Base-by-base conservation (phyloP, 805 yeast species). In the Myxozyma udenii region DNA sequence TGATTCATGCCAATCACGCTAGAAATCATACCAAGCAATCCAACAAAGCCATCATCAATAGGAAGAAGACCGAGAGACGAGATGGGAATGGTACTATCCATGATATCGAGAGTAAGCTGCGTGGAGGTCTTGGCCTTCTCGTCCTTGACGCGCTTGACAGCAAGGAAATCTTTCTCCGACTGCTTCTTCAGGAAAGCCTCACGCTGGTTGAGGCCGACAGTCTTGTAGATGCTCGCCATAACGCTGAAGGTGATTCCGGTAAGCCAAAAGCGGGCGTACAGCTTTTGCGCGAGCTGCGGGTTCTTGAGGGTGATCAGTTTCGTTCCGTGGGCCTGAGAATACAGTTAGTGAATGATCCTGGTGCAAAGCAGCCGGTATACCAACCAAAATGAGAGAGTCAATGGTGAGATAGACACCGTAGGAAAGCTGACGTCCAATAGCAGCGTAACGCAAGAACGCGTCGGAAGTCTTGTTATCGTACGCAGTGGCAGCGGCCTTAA, bases 11-110 rank as follows among this genome's bases (percentile, higher is more conserved):
- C 96, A 69, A 88, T 73, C 44, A 81, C 53, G 36, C 95, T 84
- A 28, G 97, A 88, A 53, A 86, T 71, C 23, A 85, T 77, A 66
- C 98, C 98, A 35, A 93, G 88, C 51, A 83, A 71, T 33, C 95
- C 96, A 45, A 88, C 79, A 38, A 82, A 75, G 44, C 95, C 93
- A 62, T 90, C 96, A 66, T 81, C 79, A 62, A 80, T 72, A 61
- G 74, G 74, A 61, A 85, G 71, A 69, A 74, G 71, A 51, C 78
- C 75, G 68, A 86, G 77, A 48, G 81, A 78, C 68, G 85, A 81
- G 65, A 83, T 71, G 11, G 93, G 95, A 63, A 90, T 83, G 57
- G 85, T 74, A 57, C 79, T 66, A 70, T 90, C 97, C 55, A 85
- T 76, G 9, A 77, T 66, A 66, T 88, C 91, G 87, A 91, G 86